Evolutionary conservation across 768 basidiomycete genomes (phyloP).

Genomic region (Tephrocybe sp.): DNA sequence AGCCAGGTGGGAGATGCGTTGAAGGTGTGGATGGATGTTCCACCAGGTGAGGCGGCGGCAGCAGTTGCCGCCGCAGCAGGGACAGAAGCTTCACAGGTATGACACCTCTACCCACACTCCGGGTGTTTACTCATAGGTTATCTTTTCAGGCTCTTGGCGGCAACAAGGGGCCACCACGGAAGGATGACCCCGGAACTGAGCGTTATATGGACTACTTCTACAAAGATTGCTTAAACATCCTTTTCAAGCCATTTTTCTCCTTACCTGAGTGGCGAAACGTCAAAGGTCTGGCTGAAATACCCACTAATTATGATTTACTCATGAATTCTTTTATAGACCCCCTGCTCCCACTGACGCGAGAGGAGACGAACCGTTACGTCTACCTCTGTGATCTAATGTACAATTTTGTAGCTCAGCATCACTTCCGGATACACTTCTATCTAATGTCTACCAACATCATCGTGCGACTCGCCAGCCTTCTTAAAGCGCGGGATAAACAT

Average conservation of each 20-base stretch:
- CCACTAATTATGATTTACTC: conserved; percentile 1
- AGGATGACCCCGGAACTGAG: conserved; percentile 86
- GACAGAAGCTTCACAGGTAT: conserved; percentile 33
- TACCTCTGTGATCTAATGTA: conserved; percentile 91
- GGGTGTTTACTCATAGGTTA: conserved; percentile 5
- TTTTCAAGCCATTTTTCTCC: conserved; percentile 78
- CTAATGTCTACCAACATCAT: conserved; percentile 81
- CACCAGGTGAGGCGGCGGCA: conserved; percentile 36
- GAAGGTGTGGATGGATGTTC: conserved; percentile 80
- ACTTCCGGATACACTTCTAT: conserved; percentile 90
- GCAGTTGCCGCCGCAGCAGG: conserved; percentile 29
- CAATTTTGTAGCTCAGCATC: conserved; percentile 86
- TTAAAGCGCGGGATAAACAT: conserved; percentile 87
- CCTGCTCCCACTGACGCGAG: conserved; percentile 58
- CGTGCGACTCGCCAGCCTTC: conserved; percentile 69
- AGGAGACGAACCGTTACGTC: conserved; percentile 80
- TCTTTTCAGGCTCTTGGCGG: conserved; percentile 37
- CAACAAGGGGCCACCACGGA: conserved; percentile 45
- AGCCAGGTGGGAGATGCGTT: conserved; percentile 89
- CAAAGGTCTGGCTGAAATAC: conserved; percentile 24
- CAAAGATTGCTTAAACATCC: conserved; percentile 72
- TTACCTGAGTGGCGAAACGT: conserved; percentile 63
- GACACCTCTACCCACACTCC: conserved; percentile 3
- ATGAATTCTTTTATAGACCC: conserved; percentile 38
- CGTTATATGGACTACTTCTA: conserved; percentile 94